These are phyloP conservation scores for Ceratocystis cubensis DNA, from an alignment of 2,329 filamentous ascomycete genomes.

Conservation along the genomic window DNA sequence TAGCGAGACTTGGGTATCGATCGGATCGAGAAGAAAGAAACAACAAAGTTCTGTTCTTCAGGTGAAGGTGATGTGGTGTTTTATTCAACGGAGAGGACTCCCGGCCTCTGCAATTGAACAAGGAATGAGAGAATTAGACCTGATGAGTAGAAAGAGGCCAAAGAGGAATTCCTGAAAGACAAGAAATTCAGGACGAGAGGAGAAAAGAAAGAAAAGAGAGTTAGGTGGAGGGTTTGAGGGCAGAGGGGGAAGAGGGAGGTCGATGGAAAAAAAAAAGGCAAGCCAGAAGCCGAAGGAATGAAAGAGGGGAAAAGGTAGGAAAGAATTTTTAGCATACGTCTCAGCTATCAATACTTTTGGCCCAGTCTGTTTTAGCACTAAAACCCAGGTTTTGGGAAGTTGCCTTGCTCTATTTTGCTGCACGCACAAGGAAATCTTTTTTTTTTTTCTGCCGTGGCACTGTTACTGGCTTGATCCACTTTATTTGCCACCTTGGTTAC, in stretches of 20 bases:
- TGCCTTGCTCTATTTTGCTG: not conserved
- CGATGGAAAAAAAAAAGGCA: slow-evolving; percentile 7
- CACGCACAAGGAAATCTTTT: slow-evolving; percentile 33
- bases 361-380: not conserved
- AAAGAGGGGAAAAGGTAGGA: slow-evolving; percentile 23
- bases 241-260: slow-evolving; percentile 4
- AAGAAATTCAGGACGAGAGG: slow-evolving; percentile 16
- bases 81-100: slow-evolving; percentile 24
- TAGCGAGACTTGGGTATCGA: slow-evolving; percentile 20
- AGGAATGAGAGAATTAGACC: slow-evolving; percentile 28
- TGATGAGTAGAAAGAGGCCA: slow-evolving; percentile 23
- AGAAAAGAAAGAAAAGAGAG: slow-evolving; percentile 4
- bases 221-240: not conserved
- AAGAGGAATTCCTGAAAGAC: slow-evolving; percentile 27
- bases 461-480: not conserved
- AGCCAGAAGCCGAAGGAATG: slow-evolving; percentile 10
- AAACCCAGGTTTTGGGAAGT: not conserved
- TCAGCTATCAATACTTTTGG: slow-evolving; percentile 17
- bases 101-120: slow-evolving; percentile 30
- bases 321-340: slow-evolving; percentile 10
- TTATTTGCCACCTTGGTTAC: not conserved
- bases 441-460: not conserved
- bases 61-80: not conserved
- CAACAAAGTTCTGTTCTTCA: slow-evolving; percentile 20
- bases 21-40: slow-evolving; percentile 20